These are phyloP conservation scores for Polytrichum commune DNA, from an alignment of 225 moss, liverwort and hornwort genomes.

Conservation along the genomic window DNA sequence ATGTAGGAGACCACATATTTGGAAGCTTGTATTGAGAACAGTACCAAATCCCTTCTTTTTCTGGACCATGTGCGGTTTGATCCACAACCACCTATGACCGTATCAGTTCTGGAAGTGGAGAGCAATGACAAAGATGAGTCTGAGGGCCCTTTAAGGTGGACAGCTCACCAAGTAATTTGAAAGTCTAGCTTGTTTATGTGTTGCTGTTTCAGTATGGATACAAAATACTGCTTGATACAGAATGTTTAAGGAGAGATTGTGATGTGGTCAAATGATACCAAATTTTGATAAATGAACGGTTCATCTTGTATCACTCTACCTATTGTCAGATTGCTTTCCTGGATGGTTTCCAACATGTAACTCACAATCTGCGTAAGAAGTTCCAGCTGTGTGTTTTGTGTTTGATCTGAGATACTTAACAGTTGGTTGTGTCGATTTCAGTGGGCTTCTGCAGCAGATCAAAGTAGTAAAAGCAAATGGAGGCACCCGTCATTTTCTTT, in stretches of 20 bases:
- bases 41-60: conserved; percentile 91
- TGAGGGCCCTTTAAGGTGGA: conserved; percentile 77
- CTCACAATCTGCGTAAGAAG: not conserved
- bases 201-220: not conserved
- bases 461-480: conserved; percentile 93
- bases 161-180: not conserved
- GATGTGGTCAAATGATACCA: too few relatives aligned
- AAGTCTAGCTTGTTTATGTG: not conserved
- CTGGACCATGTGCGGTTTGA: conserved; percentile 94
- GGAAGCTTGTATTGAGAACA: conserved; percentile 98
- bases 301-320: too few relatives aligned
- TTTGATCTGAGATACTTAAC: conserved; percentile 8
- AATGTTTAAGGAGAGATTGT: too few relatives aligned
- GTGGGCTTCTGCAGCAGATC: conserved; percentile 83
- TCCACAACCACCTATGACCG: conserved; percentile 69
- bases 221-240: too few relatives aligned
- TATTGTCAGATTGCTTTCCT: too few relatives aligned
- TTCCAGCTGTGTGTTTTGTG: not conserved
- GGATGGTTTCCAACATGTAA: not conserved
- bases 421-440: conserved; percentile 28
- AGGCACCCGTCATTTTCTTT: conserved; percentile 90
- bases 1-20: conserved; percentile 85
- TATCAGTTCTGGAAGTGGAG: conserved; percentile 81
- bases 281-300: too few relatives aligned
- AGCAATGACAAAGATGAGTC: conserved; percentile 54